A percentile compares a stretch with the other conserved stretches of the same genome.
phyloP scores from a whole-genome alignment of 352 stramenopile species.

The Albugo laibachii region DNA sequence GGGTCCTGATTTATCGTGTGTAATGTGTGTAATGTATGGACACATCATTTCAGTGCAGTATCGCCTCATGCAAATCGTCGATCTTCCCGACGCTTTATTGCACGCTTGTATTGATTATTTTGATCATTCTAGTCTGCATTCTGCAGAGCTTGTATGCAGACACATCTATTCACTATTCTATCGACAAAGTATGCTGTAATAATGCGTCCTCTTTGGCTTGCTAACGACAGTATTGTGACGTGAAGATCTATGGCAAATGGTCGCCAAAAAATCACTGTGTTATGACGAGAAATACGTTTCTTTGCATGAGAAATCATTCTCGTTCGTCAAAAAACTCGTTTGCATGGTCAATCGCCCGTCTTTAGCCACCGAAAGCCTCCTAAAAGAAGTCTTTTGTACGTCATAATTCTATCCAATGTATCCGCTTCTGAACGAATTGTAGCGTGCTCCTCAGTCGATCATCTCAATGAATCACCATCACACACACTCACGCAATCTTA shows the following conservation, averaged over 20 bases:
- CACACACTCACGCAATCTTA: constrained; percentile 49
- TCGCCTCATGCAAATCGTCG: no score
- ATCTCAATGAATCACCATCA: constrained; percentile 8
- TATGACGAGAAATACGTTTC: not conserved
- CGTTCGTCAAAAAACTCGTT: not conserved
- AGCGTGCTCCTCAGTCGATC: constrained; percentile 12
- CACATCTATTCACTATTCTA: not conserved
- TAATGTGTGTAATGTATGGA: no score
- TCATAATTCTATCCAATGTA: not conserved
- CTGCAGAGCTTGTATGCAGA: not conserved
- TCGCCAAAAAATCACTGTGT: not conserved
- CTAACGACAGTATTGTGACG: not conserved
- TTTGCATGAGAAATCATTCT: not conserved
- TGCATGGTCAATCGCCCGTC: not conserved
- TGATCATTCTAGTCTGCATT: not conserved
- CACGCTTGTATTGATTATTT: no score
- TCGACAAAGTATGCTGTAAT: not conserved
- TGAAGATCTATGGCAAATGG: not conserved
- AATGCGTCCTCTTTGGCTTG: not conserved
- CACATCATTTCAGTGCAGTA: no score
- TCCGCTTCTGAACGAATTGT: not conserved
- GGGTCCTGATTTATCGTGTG: no score
- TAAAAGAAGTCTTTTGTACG: not conserved
- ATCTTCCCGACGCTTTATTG: no score
- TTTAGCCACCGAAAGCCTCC: not conserved